Evolutionary conservation across 208 protist species (phyloP), one percentile per base, ranked within the genome.

Genomic region (Endotrypanum monterogeii): DNA sequence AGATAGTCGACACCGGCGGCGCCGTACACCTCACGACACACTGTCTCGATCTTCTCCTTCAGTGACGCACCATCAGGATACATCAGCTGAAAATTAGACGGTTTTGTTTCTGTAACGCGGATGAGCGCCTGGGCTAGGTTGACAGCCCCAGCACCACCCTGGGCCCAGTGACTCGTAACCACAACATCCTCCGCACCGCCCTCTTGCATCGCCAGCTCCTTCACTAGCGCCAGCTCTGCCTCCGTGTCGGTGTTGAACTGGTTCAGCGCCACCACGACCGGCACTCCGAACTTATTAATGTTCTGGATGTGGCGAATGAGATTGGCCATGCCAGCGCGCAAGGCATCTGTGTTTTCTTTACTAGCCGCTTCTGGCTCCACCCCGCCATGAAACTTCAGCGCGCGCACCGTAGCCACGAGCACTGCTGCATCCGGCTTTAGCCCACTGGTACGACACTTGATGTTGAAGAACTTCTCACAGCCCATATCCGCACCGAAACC

Each of bases 381-480:
- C 7, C 96, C 96, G 50, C 94, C 98, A 83, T 99, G 98, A 89
- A 98, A 98, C 88, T 99, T 99, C 48, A 99, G 82, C 9, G 98
- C 98, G 51, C 98, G 89, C 55, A 99, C 89, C 1, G 98, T 99
- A 16, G 91, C 89, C 51, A 99, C 98, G 70, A 99, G 83, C 18
- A 99, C 98, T 23, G 92, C 98, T 44, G 88, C 95, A 78, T 99
- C 94, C 76, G 98, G 98, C 73, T 85, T 86, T 56, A 99, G 82
- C 35, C 96, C 97, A 71, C 88, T 97, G 37, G 83, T 80, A 69
- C 98, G 91, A 88, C 98, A 99, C 89, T 99, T 99, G 74, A 99
- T 99, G 82, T 99, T 94, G 74, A 99, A 98, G 83, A 99, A 99
- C 87, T 99, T 99, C 84, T 99, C 98, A 67, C 93, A 88, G 32